Percentiles rank a stretch among this genome's conserved stretches.
These are phyloP conservation scores for Xylaria telfairii DNA, from an alignment of 495 filamentous ascomycete genomes.

Conservation along the genomic window DNA sequence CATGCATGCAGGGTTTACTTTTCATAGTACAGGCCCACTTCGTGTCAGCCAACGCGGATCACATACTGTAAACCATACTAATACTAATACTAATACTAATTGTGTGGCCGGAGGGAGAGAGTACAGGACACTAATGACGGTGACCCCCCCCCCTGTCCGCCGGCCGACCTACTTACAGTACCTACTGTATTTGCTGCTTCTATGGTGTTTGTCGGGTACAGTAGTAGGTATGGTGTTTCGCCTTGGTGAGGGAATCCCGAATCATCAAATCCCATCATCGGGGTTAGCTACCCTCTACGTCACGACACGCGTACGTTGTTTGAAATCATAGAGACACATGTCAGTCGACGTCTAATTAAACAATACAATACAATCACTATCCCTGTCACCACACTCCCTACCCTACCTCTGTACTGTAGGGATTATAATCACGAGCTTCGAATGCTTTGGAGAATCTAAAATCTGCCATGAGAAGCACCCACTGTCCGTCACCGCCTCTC, in stretches of 20 bases:
- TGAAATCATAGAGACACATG: not conserved
- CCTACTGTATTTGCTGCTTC: not conserved
- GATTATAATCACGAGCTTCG: not conserved
- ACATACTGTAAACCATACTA: conserved; percentile 1
- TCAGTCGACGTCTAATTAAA: conserved; percentile 17
- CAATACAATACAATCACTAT: conserved; percentile 3
- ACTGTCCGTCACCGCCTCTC: conserved; percentile 10
- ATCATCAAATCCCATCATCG: not conserved
- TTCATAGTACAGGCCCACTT: conserved; percentile 8
- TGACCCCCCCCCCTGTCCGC: not conserved
- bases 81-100: too few species aligned
- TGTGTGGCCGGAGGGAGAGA: conserved; percentile 1
- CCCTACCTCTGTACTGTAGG: not conserved
- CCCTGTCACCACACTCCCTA: conserved; percentile 7
- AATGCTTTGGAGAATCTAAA: not conserved
- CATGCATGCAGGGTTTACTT: conserved; percentile 2
- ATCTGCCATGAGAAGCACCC: not conserved
- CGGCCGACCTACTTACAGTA: too few species aligned
- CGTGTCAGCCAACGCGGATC: not conserved
- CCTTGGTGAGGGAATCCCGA: not conserved
- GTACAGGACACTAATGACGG: conserved; percentile 5
- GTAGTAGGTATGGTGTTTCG: not conserved
- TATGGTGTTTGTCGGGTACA: not conserved
- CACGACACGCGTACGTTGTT: not conserved
- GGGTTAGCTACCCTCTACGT: not conserved